Percentiles rank a stretch among this genome's conserved stretches.
These are phyloP conservation scores for Micromonas pusilla DNA, from an alignment of 139 green algal genomes.

Conservation along the genomic window DNA sequence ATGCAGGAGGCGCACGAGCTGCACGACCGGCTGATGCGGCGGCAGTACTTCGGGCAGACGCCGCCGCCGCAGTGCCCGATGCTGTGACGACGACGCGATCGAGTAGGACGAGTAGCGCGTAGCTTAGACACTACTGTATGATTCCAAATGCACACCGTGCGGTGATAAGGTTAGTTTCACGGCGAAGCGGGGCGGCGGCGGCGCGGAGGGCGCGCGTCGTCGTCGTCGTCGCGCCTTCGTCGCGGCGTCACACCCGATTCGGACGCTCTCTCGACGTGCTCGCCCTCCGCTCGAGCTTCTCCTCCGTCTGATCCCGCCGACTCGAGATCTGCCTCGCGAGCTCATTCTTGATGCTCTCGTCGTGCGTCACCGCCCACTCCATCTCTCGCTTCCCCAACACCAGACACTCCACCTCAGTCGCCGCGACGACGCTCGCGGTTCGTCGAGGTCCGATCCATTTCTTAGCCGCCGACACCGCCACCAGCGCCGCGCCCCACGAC, in stretches of 20 bases:
- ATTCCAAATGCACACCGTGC: too few species aligned
- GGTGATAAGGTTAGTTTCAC: too few species aligned
- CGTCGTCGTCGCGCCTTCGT: too few species aligned
- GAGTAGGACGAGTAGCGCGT: neutral
- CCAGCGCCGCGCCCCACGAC: neutral
- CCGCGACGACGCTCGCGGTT: neutral
- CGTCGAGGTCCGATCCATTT: conserved; percentile 8
- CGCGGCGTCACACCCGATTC: too few species aligned
- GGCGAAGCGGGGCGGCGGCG: too few species aligned
- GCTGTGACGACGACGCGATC: neutral
- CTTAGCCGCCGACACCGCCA: neutral
- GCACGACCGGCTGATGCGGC: conserved; percentile 50
- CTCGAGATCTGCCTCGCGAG: neutral
- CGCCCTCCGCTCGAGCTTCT: neutral
- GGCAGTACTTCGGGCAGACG: conserved; percentile 56
- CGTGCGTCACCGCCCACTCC: neutral
- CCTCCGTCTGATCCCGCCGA: neutral
- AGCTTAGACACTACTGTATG: too few species aligned
- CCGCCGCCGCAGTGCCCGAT: conserved; percentile 17
- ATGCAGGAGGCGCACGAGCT: conserved; percentile 51
- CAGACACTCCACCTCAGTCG: conserved; percentile 1
- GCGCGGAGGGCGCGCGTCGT: too few species aligned
- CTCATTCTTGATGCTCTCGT: neutral
- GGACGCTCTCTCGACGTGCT: too few species aligned
- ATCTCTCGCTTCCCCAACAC: neutral